Conservation (phyloP, 202 grass and related monocot genomes). For the Carex sylvatica region DNA sequence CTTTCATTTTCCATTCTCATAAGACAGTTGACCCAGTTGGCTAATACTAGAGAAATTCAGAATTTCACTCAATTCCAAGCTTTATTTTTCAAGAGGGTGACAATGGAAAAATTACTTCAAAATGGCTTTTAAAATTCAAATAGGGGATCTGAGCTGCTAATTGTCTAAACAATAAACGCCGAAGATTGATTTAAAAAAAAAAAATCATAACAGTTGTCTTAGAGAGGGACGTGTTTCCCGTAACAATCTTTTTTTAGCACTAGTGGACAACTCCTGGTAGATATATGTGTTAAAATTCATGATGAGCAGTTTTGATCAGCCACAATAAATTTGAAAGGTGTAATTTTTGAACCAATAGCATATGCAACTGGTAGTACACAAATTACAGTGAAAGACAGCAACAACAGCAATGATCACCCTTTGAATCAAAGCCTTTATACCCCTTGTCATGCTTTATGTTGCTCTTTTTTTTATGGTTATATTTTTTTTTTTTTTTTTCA, state of each 20-base stretch:
- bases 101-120: background rate
- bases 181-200: background rate
- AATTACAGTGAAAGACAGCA: background rate
- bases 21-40: background rate
- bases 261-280: background rate
- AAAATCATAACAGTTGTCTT: background rate
- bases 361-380: background rate
- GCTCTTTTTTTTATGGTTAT: conserved; percentile 4
- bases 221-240: background rate
- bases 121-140: background rate
- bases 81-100: background rate
- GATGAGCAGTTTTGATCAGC: background rate
- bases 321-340: background rate
- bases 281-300: background rate
- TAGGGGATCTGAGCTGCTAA: background rate
- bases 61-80: background rate
- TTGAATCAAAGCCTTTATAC: background rate
- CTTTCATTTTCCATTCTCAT: background rate
- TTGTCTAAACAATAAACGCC: background rate
- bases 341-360: background rate
- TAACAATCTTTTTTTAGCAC: background rate
- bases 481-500: conserved; percentile 28
- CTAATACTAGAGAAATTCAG: background rate
- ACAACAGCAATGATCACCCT: background rate
- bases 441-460: background rate